Evolutionary conservation across 441 rosid species (phyloP).

Genomic region (Populus tomentosa): DNA sequence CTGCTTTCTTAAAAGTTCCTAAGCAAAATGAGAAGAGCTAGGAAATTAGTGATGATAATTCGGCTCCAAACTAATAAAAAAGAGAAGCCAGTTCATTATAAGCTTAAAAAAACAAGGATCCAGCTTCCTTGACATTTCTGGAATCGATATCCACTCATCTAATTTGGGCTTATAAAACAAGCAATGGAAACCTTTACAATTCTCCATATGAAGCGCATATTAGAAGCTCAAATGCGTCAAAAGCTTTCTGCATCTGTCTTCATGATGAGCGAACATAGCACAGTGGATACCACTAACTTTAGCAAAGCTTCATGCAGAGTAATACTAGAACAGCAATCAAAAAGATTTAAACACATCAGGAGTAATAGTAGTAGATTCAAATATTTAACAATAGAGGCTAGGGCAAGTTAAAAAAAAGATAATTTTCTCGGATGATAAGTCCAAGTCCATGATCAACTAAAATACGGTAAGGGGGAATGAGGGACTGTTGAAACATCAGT

Average conservation of each 20-base stretch:
- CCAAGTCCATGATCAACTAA: neutral
- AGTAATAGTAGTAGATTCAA: no score
- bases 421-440: neutral
- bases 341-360: neutral
- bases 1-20: slow-evolving; percentile 13
- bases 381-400: neutral
- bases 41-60: neutral
- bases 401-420: neutral
- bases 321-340: neutral
- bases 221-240: neutral
- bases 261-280: neutral
- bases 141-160: neutral
- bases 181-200: neutral
- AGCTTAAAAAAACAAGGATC: neutral
- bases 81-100: neutral
- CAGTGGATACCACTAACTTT: neutral
- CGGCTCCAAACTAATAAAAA: neutral
- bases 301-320: neutral
- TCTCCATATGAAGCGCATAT: neutral
- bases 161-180: neutral
- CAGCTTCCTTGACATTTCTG: neutral
- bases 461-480: neutral
- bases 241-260: neutral
- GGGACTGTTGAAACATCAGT: neutral
- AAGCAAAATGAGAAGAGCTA: neutral